phyloP scores from a whole-genome alignment of 768 basidiomycete species.

The Lactarius sanguifluus region DNA sequence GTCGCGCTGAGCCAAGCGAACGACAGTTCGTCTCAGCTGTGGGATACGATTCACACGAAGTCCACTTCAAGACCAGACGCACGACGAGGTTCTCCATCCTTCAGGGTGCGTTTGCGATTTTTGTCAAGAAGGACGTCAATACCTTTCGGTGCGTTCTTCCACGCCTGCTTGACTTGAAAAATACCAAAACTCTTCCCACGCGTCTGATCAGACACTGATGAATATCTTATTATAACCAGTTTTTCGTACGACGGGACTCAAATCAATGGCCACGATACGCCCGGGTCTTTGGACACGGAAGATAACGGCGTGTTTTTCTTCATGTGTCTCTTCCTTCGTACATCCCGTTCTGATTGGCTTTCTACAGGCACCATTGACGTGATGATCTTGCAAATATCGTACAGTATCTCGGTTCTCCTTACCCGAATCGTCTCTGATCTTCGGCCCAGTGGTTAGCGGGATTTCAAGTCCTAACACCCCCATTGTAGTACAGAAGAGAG shows the following conservation, averaged over 20 bases:
- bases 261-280: conserved; percentile 89
- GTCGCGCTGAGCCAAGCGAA: conserved; percentile 9
- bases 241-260: conserved; percentile 89
- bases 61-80: conserved; percentile 97
- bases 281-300: conserved; percentile 81
- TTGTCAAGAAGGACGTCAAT: conserved; percentile 85
- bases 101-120: conserved; percentile 82
- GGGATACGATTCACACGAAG: conserved; percentile 64
- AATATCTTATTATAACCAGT: conserved; percentile 41
- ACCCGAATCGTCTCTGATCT: no score
- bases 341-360: conserved; percentile 13
- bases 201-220: background rate
- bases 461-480: no score
- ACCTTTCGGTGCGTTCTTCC: conserved; percentile 73
- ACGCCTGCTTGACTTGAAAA: conserved; percentile 1
- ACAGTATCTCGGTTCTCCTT: no score
- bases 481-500: no score
- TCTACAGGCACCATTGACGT: conserved; percentile 86
- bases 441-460: no score
- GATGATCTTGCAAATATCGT: conserved; percentile 52
- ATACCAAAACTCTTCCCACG: background rate
- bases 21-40: conserved; percentile 73
- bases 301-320: conserved; percentile 63
- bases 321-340: background rate
- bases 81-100: conserved; percentile 91